Conservation (phyloP, 106 monocot genomes). For the Ottelia alismoides region DNA sequence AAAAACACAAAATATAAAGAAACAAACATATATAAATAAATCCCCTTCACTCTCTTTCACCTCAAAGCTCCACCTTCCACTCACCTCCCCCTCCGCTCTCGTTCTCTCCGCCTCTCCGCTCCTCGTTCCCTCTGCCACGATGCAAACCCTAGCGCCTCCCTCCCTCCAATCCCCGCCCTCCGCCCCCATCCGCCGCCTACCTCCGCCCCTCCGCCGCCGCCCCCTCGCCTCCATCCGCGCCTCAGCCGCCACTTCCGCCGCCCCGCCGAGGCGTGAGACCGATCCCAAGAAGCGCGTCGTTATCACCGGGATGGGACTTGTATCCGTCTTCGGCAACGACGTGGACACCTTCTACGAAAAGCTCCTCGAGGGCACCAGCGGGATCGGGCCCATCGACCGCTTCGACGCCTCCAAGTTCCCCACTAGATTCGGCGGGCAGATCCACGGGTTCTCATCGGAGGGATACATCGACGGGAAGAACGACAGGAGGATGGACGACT, state of each 20-base stretch:
- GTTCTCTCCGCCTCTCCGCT: slow-evolving; percentile 12
- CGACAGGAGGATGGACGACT: slow-evolving; percentile 70
- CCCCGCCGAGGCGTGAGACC: slow-evolving; percentile 64
- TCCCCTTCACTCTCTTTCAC: not conserved
- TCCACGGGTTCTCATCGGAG: slow-evolving; percentile 67
- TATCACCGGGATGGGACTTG: slow-evolving; percentile 92
- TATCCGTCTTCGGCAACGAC: slow-evolving; percentile 91
- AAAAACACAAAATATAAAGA: no score
- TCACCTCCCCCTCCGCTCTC: slow-evolving; percentile 2
- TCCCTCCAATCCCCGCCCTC: not conserved
- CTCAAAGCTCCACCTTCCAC: not conserved
- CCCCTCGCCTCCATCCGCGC: slow-evolving; percentile 9
- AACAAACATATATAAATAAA: no score
- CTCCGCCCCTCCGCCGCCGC: not conserved
- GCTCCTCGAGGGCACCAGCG: slow-evolving; percentile 74
- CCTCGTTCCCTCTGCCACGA: slow-evolving; percentile 7
- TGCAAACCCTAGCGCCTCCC: slow-evolving; percentile 1
- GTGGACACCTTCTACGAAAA: slow-evolving; percentile 77
- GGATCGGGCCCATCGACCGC: slow-evolving; percentile 70
- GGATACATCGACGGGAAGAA: slow-evolving; percentile 92
- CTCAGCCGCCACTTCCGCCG: slow-evolving; percentile 10
- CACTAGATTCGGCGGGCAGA: slow-evolving; percentile 87
- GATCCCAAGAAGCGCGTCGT: slow-evolving; percentile 95
- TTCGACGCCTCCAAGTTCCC: slow-evolving; percentile 91
- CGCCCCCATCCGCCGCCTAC: not conserved